Evolutionary conservation across 805 yeast species (phyloP).

Genomic region (Starmerella kuoi): DNA sequence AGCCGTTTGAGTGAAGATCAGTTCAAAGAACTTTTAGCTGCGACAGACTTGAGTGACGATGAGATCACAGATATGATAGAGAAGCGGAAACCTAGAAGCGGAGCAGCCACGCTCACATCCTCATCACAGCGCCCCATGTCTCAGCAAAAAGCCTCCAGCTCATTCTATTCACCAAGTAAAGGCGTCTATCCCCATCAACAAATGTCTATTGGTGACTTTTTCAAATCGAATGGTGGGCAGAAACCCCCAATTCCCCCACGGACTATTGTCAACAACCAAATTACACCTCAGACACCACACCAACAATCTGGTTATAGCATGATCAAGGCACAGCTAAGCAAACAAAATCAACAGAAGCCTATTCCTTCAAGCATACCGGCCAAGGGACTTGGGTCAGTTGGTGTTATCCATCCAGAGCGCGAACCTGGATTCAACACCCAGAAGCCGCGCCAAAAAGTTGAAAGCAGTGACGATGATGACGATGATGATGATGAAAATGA

Average conservation of each 20-base stretch:
- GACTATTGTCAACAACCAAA: constrained; percentile 6
- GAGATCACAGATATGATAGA: constrained; percentile 10
- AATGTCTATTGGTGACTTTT: constrained; percentile 11
- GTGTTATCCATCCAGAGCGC: constrained; percentile 36
- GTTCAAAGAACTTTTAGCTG: constrained; percentile 42
- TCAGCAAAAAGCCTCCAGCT: background rate
- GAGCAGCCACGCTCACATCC: background rate
- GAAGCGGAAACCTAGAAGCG: no score
- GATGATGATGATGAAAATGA: constrained; percentile 34
- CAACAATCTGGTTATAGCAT: constrained; percentile 7
- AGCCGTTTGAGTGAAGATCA: constrained; percentile 62
- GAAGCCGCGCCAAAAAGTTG: background rate
- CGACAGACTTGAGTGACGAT: constrained; percentile 8
- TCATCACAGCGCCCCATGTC: background rate
- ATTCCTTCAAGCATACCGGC: background rate
- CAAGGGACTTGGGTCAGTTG: background rate
- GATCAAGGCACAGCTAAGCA: constrained; percentile 6
- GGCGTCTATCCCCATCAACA: constrained; percentile 7
- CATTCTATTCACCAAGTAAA: background rate
- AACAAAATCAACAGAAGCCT: background rate
- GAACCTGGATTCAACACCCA: constrained; percentile 37
- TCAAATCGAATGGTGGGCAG: constrained; percentile 3
- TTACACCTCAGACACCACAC: constrained; percentile 8
- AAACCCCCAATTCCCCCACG: constrained; percentile 5
- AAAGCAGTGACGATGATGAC: constrained; percentile 28